A percentile compares a stretch with the other conserved stretches of the same genome.
Conservation (phyloP, 2,329 filamentous ascomycete genomes). For the Orbilia brochopaga region DNA sequence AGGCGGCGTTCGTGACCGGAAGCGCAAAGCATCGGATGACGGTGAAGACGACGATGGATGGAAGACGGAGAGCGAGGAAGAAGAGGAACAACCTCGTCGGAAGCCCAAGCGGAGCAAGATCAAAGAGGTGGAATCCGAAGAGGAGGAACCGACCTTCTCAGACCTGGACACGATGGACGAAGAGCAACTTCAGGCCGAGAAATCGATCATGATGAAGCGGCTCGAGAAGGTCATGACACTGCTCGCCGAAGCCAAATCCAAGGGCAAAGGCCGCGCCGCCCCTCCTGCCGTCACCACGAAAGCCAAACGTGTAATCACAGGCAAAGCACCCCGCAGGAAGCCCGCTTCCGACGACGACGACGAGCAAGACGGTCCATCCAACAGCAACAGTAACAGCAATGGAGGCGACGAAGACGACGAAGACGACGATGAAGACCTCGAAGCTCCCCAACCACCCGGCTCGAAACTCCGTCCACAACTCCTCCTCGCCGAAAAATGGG, state of each 20-base stretch:
- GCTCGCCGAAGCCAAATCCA: constrained; percentile 27
- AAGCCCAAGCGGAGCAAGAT: constrained; percentile 24
- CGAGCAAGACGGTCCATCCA: constrained; percentile 13
- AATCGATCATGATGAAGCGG: constrained; percentile 28
- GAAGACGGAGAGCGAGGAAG: constrained; percentile 16
- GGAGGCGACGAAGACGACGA: constrained; percentile 20
- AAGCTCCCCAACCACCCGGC: constrained; percentile 37
- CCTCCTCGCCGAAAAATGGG: constrained; percentile 55
- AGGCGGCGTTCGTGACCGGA: constrained; percentile 15
- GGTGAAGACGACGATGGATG: constrained; percentile 13
- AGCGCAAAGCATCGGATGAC: constrained; percentile 24
- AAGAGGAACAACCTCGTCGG: constrained; percentile 17
- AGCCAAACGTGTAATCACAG: constrained; percentile 33
- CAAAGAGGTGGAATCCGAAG: constrained; percentile 39
- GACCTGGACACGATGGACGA: constrained; percentile 40
- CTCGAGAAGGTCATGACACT: constrained; percentile 32
- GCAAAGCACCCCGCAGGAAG: constrained; percentile 35
- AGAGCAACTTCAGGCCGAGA: constrained; percentile 33
- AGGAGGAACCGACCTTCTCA: constrained; percentile 42
- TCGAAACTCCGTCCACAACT: constrained; percentile 51
- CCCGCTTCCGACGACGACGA: constrained; percentile 26
- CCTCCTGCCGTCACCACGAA: not conserved
- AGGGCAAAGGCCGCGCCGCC: constrained; percentile 15
- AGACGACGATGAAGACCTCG: constrained; percentile 25
- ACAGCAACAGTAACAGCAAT: not conserved